These are phyloP conservation scores for Eucalyptus shirleyi DNA, from an alignment of 345 rosid genomes.

Conservation along the genomic window DNA sequence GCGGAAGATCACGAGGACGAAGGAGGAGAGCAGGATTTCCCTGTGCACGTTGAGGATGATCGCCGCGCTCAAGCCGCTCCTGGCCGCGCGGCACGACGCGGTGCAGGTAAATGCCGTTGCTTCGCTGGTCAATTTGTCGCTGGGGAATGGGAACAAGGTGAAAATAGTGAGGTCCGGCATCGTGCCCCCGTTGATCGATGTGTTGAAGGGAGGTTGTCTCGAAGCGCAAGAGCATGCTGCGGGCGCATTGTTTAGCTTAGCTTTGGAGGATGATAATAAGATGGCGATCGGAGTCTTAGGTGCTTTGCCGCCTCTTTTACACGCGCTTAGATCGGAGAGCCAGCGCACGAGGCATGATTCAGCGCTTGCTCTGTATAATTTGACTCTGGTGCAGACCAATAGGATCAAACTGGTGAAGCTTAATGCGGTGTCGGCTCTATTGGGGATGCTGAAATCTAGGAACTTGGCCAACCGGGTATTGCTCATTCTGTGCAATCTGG, in stretches of 20 bases:
- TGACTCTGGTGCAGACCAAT: conserved; percentile 55
- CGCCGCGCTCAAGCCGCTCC: conserved; percentile 29
- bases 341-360: conserved; percentile 62
- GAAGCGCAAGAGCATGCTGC: conserved; percentile 76
- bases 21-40: conserved; percentile 28
- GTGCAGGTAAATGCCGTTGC: conserved; percentile 73
- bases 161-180: conserved; percentile 63
- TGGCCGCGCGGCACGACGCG: conserved; percentile 41
- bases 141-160: conserved; percentile 55
- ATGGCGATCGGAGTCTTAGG: conserved; percentile 86
- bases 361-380: conserved; percentile 61
- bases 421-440: conserved; percentile 48
- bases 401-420: conserved; percentile 47
- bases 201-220: conserved; percentile 45
- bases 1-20: conserved; percentile 46
- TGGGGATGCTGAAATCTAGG: conserved; percentile 39
- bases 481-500: conserved; percentile 52
- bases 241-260: conserved; percentile 68
- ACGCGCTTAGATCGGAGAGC: conserved; percentile 48
- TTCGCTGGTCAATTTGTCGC: conserved; percentile 57
- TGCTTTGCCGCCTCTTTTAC: conserved; percentile 65
- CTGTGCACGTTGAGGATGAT: conserved; percentile 54
- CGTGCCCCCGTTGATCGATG: conserved; percentile 57
- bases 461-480: conserved; percentile 36
- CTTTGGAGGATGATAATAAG: conserved; percentile 67